These are phyloP conservation scores for Erucastrum elatum DNA, from an alignment of 345 rosid genomes.

Conservation along the genomic window DNA sequence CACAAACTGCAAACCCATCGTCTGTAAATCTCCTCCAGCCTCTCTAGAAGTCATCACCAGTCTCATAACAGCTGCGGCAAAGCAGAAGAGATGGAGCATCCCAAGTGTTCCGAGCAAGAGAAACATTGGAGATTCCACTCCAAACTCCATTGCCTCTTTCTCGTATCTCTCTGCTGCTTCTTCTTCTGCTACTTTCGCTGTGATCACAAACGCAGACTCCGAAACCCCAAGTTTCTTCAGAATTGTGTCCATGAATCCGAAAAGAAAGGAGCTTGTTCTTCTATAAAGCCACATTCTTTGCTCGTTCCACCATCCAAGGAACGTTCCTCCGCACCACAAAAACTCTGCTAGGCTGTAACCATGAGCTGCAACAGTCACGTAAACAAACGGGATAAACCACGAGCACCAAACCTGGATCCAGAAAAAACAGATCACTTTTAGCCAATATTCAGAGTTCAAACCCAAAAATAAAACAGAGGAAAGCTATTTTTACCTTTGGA, in stretches of 20 bases:
- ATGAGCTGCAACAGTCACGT: slow-evolving; percentile 39
- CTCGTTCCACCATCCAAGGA: slow-evolving; percentile 74
- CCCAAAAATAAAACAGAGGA: background rate
- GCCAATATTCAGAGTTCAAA: no score
- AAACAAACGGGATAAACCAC: slow-evolving; percentile 71
- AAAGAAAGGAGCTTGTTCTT: slow-evolving; percentile 68
- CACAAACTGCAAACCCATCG: slow-evolving; percentile 48
- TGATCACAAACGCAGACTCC: slow-evolving; percentile 53
- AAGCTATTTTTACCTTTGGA: slow-evolving; percentile 51
- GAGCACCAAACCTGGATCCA: slow-evolving; percentile 50
- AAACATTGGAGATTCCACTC: slow-evolving; percentile 66
- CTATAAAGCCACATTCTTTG: slow-evolving; percentile 74
- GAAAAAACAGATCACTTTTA: background rate
- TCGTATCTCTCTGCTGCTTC: slow-evolving; percentile 51
- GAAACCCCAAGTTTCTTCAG: slow-evolving; percentile 50
- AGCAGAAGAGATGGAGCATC: slow-evolving; percentile 52
- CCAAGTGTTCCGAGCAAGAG: slow-evolving; percentile 60
- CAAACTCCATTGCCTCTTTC: slow-evolving; percentile 72
- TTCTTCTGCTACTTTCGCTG: slow-evolving; percentile 64
- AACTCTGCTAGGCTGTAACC: slow-evolving; percentile 53
- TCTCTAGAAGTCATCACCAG: background rate
- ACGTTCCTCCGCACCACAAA: slow-evolving; percentile 56
- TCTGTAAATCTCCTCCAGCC: slow-evolving; percentile 14
- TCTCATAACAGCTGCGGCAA: slow-evolving; percentile 32
- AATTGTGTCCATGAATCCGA: slow-evolving; percentile 55